phyloP scores from a whole-genome alignment of 179 eudicot species.

The Beta corolliflora region DNA sequence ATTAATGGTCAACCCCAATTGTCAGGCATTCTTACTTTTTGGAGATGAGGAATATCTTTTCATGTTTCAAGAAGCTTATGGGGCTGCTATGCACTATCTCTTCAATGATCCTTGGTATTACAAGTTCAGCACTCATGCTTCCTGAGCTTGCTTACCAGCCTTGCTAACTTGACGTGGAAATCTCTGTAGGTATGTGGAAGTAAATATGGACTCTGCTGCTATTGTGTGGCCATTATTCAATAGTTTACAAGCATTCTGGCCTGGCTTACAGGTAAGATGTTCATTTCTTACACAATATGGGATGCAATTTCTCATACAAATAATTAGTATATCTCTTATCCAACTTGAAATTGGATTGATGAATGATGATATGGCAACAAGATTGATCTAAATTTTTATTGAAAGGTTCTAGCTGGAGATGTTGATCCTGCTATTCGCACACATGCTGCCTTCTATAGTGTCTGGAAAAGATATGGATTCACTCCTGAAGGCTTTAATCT shows the following conservation, averaged over 20 bases:
- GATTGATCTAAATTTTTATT: slow-evolving; percentile 36
- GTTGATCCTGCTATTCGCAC: slow-evolving; percentile 95
- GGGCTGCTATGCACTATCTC: slow-evolving; percentile 91
- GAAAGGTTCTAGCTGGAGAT: slow-evolving; percentile 98
- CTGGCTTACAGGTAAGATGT: slow-evolving; percentile 86
- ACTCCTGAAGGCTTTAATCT: slow-evolving; percentile 99
- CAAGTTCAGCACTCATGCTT: slow-evolving; percentile 12
- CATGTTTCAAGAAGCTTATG: slow-evolving; percentile 96
- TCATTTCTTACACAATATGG: slow-evolving; percentile 10
- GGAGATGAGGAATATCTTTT: slow-evolving; percentile 97
- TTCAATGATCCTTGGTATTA: slow-evolving; percentile 88
- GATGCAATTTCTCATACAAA: slow-evolving; percentile 11
- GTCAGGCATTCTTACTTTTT: slow-evolving; percentile 81
- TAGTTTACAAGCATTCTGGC: slow-evolving; percentile 99
- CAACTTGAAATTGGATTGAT: slow-evolving; percentile 28
- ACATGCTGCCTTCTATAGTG: slow-evolving; percentile 94
- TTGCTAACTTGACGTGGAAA: slow-evolving; percentile 16
- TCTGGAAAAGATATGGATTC: slow-evolving; percentile 94
- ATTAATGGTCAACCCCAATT: slow-evolving; percentile 2
- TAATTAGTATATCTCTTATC: slow-evolving; percentile 10
- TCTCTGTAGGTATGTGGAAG: slow-evolving; percentile 86
- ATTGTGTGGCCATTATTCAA: slow-evolving; percentile 98
- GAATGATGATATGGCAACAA: slow-evolving; percentile 21
- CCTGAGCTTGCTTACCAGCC: slow-evolving; percentile 8
- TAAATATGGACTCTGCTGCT: slow-evolving; percentile 98